Evolutionary conservation across 2,329 filamentous ascomycete genomes (phyloP).

Genomic region (Lecanosticta acicola): DNA sequence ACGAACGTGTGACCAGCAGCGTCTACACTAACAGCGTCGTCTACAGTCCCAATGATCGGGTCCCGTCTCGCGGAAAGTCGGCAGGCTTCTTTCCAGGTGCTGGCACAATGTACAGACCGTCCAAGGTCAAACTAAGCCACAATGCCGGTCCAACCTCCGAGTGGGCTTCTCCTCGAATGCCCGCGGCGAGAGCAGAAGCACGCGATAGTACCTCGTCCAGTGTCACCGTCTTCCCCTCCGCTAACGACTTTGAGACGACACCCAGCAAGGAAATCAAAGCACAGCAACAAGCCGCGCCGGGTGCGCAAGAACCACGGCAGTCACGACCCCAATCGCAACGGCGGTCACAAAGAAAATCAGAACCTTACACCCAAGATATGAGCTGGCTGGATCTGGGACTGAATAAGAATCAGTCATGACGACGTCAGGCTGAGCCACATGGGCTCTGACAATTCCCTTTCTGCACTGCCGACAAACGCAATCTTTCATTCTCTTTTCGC

Average conservation of each 20-base stretch:
- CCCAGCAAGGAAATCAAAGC: conserved; percentile 27
- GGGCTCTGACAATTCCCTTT: background rate
- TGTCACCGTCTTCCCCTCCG: conserved; percentile 34
- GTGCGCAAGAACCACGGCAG: conserved; percentile 22
- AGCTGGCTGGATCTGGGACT: conserved; percentile 66
- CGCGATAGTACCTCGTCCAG: conserved; percentile 28
- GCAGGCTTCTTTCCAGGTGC: conserved; percentile 44
- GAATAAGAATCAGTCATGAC: conserved; percentile 4
- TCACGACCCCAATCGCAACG: conserved; percentile 2
- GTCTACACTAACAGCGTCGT: conserved; percentile 38
- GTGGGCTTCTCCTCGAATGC: conserved; percentile 19
- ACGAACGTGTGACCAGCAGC: conserved; percentile 38
- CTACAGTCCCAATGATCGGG: conserved; percentile 44
- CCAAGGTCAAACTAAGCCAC: conserved; percentile 24
- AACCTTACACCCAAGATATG: conserved; percentile 52
- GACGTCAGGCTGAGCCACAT: background rate
- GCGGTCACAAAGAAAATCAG: conserved; percentile 40
- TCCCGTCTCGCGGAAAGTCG: conserved; percentile 41
- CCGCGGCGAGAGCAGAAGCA: conserved; percentile 9
- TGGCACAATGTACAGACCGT: conserved; percentile 26
- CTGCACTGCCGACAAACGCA: background rate
- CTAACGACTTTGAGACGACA: conserved; percentile 22
- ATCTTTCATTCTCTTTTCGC: background rate
- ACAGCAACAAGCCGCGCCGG: conserved; percentile 39
- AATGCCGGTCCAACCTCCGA: conserved; percentile 21